Evolutionary conservation across 2,329 filamentous ascomycete species (phyloP), one percentile per base, ranked within the genome.

Genomic region (Aspergillus cejpii): DNA sequence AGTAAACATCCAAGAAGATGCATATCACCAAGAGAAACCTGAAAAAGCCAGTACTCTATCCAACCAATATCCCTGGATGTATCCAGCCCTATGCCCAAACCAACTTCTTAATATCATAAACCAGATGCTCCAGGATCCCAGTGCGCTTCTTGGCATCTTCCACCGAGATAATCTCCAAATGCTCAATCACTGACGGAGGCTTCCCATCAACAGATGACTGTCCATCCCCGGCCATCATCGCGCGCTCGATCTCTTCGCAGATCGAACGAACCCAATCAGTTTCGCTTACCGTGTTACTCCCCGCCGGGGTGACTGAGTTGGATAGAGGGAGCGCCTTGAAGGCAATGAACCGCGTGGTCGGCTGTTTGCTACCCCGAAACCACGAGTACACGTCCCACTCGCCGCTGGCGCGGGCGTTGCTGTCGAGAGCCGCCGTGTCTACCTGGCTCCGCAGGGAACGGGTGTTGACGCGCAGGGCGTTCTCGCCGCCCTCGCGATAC

Each of bases 71-170:
- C 23, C 23, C 31, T 20, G 31, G 10, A 6, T 34, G 5, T 6
- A 11, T 11, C 31, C 31, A 34, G 6, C 7, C 10, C 66, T 58
- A 80, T 2, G 76, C 75, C 92, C 92, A 97, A 10, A 98, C 89
- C 63, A 97, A 69, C 73, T 87, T 94, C 78, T 95, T 96, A 58
- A 97, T 76, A 47, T 84, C 85, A 72, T 97, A 89, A 1, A 89
- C 87, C 59, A 94, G 69, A 63, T 91, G 84, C 67, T 96, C 91
- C 41, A 97, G 65, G 56, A 94, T 75, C 0, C 89, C 87, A 0
- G 91, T 96, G 49, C 84, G 89, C 72, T 79, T 85, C 75, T 80
- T 91, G 45, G 92, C 92, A 60, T 96, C 89, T 1, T 80, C 81
- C 42, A 94, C 65, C 19, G 83, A 87, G 41, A 98, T 87, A 41